Evolutionary conservation across 257 asterid genomes (phyloP).

Genomic region (Cruciata laevipes): DNA sequence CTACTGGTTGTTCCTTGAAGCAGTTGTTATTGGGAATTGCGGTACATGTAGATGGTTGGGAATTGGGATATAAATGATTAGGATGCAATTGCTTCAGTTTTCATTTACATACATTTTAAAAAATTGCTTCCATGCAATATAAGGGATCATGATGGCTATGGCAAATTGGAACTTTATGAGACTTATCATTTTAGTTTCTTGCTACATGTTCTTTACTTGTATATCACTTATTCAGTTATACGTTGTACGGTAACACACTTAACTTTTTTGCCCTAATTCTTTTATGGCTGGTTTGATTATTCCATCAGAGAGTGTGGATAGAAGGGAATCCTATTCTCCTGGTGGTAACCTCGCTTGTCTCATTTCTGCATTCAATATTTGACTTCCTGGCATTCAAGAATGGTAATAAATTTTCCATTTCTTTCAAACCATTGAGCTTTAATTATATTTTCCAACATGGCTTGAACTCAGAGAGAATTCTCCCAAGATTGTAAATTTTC

Average conservation of each 20-base stretch:
- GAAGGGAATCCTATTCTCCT: conserved; percentile 96
- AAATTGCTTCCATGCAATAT: no score
- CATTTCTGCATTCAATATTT: conserved; percentile 76
- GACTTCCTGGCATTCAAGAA: conserved; percentile 97
- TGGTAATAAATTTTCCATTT: conserved; percentile 37
- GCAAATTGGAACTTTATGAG: no score
- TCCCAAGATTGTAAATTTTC: background rate
- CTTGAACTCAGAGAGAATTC: background rate
- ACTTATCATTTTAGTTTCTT: no score
- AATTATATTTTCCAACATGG: background rate
- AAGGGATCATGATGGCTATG: no score
- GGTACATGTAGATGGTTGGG: no score
- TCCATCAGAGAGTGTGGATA: conserved; percentile 83
- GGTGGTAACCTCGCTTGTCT: conserved; percentile 82
- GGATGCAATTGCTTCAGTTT: background rate
- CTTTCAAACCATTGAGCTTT: background rate
- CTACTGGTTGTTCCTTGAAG: background rate
- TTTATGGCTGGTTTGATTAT: conserved; percentile 22
- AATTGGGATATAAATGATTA: background rate
- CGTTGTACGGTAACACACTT: background rate
- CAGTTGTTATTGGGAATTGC: background rate
- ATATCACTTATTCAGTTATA: background rate
- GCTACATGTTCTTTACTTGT: background rate
- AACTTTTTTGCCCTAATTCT: conserved; percentile 2
- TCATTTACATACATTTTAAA: background rate